Conservation (phyloP, 768 basidiomycete genomes). For the Jaapia argillacea region DNA sequence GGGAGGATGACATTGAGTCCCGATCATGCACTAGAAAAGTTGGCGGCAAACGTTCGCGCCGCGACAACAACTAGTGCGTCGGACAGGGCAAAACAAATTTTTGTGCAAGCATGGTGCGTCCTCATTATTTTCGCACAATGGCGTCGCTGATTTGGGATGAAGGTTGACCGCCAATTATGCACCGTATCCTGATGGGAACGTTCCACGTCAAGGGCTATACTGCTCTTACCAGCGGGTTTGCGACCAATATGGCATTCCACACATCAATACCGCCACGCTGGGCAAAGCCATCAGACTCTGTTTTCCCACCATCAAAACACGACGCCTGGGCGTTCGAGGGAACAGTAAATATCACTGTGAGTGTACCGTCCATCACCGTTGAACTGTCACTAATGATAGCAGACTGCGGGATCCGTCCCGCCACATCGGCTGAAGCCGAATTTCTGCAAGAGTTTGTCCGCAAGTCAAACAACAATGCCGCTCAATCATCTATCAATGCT, state of each 20-base stretch:
- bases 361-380: constrained; percentile 26
- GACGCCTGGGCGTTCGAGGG: constrained; percentile 84
- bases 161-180: constrained; percentile 89
- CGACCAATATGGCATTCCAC: constrained; percentile 87
- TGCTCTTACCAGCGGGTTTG: constrained; percentile 88
- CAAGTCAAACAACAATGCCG: constrained; percentile 81
- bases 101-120: constrained; percentile 83
- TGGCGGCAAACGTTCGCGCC: constrained; percentile 78
- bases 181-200: constrained; percentile 86
- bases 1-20: constrained; percentile 67
- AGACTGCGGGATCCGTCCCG: constrained; percentile 91
- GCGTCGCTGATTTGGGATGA: constrained; percentile 8
- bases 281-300: constrained; percentile 91
- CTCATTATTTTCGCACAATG: constrained; percentile 6
- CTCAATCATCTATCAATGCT: constrained; percentile 66
- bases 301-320: constrained; percentile 92
- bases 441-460: constrained; percentile 89
- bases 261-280: constrained; percentile 92
- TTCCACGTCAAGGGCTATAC: constrained; percentile 88
- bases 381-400: constrained; percentile 20
- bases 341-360: constrained; percentile 95
- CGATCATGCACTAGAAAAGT: constrained; percentile 76
- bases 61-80: constrained; percentile 89
- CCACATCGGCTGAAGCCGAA: constrained; percentile 85
- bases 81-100: constrained; percentile 86